Conservation (phyloP, 176 grass and related monocot genomes). For the Juncus inflexus region DNA sequence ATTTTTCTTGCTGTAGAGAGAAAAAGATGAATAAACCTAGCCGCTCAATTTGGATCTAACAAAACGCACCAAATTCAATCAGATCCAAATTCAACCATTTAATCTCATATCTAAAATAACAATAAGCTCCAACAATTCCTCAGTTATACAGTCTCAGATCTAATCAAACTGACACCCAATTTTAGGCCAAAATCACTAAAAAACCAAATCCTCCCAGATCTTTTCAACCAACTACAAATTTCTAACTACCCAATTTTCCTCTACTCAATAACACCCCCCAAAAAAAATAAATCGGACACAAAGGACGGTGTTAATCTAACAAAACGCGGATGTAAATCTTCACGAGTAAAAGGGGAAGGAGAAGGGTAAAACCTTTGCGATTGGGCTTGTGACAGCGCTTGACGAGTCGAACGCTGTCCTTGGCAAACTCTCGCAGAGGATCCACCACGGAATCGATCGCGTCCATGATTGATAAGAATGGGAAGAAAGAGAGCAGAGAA, state of each 20-base stretch:
- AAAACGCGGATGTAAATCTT: neutral
- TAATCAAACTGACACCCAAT: neutral
- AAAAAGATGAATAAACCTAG: too few relatives aligned
- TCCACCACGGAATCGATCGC: slow-evolving; percentile 90
- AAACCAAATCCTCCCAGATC: too few relatives aligned
- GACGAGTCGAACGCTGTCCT: slow-evolving; percentile 96
- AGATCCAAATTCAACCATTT: neutral
- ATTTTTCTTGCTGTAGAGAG: too few relatives aligned
- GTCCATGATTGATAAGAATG: slow-evolving; percentile 49
- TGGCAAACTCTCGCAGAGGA: slow-evolving; percentile 87
- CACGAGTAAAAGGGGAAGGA: neutral
- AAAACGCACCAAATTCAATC: neutral
- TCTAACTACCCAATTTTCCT: too few relatives aligned
- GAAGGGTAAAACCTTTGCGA: slow-evolving; percentile 40
- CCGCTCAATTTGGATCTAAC: too few relatives aligned
- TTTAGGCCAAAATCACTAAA: neutral
- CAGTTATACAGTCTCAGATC: neutral
- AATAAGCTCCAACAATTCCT: neutral
- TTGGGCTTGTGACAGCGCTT: slow-evolving; percentile 99
- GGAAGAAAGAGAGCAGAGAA: slow-evolving; percentile 14
- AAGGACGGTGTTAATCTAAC: neutral
- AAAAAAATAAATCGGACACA: too few relatives aligned
- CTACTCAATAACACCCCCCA: too few relatives aligned
- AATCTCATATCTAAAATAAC: neutral
- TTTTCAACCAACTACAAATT: too few relatives aligned